Evolutionary conservation across 805 yeast species (phyloP).

Genomic region (Wickerhamiella australiensis): DNA sequence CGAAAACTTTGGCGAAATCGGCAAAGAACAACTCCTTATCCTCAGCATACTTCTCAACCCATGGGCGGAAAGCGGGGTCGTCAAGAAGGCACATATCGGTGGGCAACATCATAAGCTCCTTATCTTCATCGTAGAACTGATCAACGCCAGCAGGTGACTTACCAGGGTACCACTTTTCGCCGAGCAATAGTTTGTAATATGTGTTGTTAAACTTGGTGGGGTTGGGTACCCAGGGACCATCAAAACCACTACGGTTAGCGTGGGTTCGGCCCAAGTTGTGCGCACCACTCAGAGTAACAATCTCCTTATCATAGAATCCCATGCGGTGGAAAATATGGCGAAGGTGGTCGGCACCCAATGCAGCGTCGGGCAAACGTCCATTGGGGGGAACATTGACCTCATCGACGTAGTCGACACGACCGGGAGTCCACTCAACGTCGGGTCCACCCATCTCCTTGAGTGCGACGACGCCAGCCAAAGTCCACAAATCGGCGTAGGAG

Average conservation of each 20-base stretch:
- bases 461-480: conserved; percentile 56
- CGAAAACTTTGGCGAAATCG: conserved; percentile 57
- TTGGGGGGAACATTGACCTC: conserved; percentile 47
- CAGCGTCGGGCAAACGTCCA: conserved; percentile 52
- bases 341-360: conserved; percentile 42
- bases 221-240: conserved; percentile 82
- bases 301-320: conserved; percentile 51
- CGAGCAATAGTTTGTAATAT: conserved; percentile 44
- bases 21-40: conserved; percentile 50
- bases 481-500: conserved; percentile 58
- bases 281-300: conserved; percentile 51
- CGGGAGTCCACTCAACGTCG: conserved; percentile 68
- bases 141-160: conserved; percentile 31
- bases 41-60: conserved; percentile 57
- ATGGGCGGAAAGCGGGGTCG: conserved; percentile 45
- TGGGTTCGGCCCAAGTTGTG: conserved; percentile 56
- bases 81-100: conserved; percentile 61
- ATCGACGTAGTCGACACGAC: conserved; percentile 43
- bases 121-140: conserved; percentile 38
- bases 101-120: conserved; percentile 73
- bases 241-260: conserved; percentile 57
- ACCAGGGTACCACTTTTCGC: conserved; percentile 42
- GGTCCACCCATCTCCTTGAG: conserved; percentile 58
- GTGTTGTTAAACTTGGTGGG: conserved; percentile 67
- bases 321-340: conserved; percentile 43